Conservation (phyloP, 345 rosid genomes). For the Murraya koenigii region DNA sequence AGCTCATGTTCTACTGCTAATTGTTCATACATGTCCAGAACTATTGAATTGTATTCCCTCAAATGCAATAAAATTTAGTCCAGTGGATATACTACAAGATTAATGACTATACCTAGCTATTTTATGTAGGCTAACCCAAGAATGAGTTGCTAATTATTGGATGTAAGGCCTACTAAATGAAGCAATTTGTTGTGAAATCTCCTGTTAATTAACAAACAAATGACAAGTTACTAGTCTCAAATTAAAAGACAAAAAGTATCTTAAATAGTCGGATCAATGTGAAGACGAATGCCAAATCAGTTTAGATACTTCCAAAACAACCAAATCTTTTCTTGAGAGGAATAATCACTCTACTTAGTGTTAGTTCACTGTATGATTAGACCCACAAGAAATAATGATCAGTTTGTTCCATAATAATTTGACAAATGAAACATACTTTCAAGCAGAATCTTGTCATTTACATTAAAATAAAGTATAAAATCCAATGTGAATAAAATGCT, state of each 20-base stretch:
- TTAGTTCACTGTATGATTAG: not conserved
- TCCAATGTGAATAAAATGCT: too few species aligned
- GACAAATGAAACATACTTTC: not conserved
- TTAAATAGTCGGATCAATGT: not conserved
- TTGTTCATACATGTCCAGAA: slow-evolving; percentile 4
- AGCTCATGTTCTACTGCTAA: slow-evolving; percentile 95
- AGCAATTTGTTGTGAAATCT: not conserved
- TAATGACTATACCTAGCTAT: not conserved
- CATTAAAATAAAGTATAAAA: too few species aligned
- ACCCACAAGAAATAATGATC: not conserved
- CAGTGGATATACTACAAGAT: not conserved
- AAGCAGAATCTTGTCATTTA: not conserved
- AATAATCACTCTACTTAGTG: not conserved
- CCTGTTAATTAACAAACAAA: not conserved
- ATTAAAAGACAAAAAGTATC: not conserved
- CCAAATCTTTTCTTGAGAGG: not conserved
- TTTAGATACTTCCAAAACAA: not conserved
- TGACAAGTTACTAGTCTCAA: too few species aligned
- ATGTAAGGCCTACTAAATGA: not conserved
- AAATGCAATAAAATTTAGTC: not conserved
- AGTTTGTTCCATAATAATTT: not conserved
- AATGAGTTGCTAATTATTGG: not conserved
- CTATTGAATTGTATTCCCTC: slow-evolving; percentile 7
- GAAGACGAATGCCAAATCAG: not conserved
- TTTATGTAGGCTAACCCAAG: slow-evolving; percentile 4